Percentiles rank a stretch among this genome's conserved stretches.
phyloP scores from a whole-genome alignment of 1,139 yeast species.

The Arxiozyma heterogenica region DNA sequence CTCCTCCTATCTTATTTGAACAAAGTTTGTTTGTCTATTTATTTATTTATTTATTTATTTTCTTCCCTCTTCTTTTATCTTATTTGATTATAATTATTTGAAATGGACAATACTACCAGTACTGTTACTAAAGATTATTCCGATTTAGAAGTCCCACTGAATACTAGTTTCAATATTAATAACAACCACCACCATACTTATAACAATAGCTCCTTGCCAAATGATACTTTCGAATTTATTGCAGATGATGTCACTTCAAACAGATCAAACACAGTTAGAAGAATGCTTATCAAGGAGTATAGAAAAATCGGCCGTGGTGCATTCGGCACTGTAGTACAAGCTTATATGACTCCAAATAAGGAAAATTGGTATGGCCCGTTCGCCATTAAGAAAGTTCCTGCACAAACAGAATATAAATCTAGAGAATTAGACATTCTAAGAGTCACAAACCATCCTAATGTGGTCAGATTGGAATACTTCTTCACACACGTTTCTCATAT shows the following conservation, averaged over 20 bases:
- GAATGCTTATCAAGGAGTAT: constrained; percentile 63
- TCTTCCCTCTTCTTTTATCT: no score
- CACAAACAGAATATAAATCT: constrained; percentile 75
- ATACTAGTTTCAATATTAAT: not conserved
- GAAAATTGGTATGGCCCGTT: constrained; percentile 64
- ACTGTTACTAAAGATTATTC: not conserved
- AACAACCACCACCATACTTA: not conserved
- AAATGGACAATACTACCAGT: not conserved
- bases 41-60: no score
- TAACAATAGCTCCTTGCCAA: not conserved
- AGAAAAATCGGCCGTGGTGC: constrained; percentile 78
- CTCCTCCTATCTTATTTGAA: not conserved
- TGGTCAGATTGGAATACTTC: constrained; percentile 58
- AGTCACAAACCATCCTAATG: constrained; percentile 69
- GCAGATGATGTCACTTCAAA: constrained; percentile 59
- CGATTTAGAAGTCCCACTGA: not conserved
- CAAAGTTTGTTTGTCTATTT: no score
- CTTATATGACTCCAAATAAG: constrained; percentile 38
- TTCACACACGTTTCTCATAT: constrained; percentile 48
- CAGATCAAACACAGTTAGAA: constrained; percentile 41
- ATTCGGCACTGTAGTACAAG: constrained; percentile 75
- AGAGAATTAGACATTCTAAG: constrained; percentile 70
- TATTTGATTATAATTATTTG: not conserved
- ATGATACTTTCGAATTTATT: constrained; percentile 32
- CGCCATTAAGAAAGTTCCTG: constrained; percentile 76